phyloP scores from a whole-genome alignment of 75 land plant species.

The Cryptomeria japonica region DNA sequence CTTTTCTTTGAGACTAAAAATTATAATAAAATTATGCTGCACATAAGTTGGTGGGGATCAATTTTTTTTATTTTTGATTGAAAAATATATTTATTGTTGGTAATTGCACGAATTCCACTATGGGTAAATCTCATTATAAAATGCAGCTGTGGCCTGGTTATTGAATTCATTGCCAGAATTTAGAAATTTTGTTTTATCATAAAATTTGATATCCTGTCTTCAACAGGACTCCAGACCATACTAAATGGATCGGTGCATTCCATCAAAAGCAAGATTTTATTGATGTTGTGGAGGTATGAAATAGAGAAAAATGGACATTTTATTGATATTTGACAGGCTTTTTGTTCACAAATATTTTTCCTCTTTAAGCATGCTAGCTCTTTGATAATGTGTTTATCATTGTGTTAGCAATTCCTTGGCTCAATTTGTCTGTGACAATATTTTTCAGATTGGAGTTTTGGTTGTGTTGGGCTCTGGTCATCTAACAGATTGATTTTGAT shows the following conservation, averaged over 20 bases:
- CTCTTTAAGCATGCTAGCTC: not conserved
- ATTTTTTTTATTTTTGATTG: not conserved
- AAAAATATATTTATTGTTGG: not conserved
- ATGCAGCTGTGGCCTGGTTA: not conserved
- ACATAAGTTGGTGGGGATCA: not conserved
- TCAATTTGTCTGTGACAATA: not conserved
- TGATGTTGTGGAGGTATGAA: conserved; percentile 51
- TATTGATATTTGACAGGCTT: not conserved
- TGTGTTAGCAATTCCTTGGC: not conserved
- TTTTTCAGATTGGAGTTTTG: not conserved
- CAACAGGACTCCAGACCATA: conserved; percentile 56
- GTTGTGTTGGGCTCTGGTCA: not conserved
- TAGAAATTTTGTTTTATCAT: not conserved
- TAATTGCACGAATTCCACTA: not conserved
- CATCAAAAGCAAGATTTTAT: conserved; percentile 54
- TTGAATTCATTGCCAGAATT: not conserved
- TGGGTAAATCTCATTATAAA: not conserved
- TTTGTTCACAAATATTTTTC: not conserved
- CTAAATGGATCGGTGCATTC: conserved; percentile 63
- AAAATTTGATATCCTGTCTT: not conserved
- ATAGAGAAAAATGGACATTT: not conserved
- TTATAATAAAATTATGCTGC: not conserved
- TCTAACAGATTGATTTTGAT: not conserved
- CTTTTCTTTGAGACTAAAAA: not conserved
- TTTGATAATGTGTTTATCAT: not conserved